A percentile compares a stretch with the other conserved stretches of the same genome.
Conservation (phyloP, 257 asterid genomes). For the Scutellaria barbata region DNA sequence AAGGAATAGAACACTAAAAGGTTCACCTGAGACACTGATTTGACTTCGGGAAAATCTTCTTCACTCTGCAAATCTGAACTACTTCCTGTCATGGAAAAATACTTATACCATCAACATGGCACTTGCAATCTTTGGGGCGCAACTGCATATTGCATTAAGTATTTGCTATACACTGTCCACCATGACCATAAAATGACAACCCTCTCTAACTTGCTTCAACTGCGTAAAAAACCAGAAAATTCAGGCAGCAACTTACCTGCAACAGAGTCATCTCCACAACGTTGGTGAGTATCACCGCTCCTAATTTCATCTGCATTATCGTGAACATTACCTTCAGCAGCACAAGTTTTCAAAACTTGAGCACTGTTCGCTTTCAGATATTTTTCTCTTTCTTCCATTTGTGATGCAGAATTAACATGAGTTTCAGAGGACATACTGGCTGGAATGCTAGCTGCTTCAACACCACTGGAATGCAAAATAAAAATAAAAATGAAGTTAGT, state of each 20-base stretch:
- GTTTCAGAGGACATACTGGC: conserved; percentile 37
- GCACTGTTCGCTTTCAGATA: conserved; percentile 41
- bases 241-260: conserved; percentile 43
- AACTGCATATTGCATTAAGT: conserved; percentile 21
- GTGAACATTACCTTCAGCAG: conserved; percentile 41
- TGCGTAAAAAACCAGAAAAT: conserved; percentile 23
- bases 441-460: conserved; percentile 48
- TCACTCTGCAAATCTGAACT: conserved; percentile 51
- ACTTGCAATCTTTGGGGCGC: conserved; percentile 28
- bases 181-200: conserved; percentile 25
- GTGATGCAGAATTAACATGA: conserved; percentile 44
- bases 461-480: conserved; percentile 44
- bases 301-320: conserved; percentile 43
- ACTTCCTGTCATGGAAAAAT: conserved; percentile 52
- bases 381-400: conserved; percentile 44
- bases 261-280: conserved; percentile 38
- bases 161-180: conserved; percentile 9
- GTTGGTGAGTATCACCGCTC: conserved; percentile 43
- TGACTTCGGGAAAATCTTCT: conserved; percentile 85
- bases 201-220: conserved; percentile 8
- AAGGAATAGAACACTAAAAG: conserved; percentile 22
- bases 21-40: conserved; percentile 68
- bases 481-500: conserved; percentile 30
- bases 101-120: conserved; percentile 33
- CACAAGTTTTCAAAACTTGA: conserved; percentile 43